phyloP scores from a whole-genome alignment of 768 basidiomycete species.

The Suillus subaureus region DNA sequence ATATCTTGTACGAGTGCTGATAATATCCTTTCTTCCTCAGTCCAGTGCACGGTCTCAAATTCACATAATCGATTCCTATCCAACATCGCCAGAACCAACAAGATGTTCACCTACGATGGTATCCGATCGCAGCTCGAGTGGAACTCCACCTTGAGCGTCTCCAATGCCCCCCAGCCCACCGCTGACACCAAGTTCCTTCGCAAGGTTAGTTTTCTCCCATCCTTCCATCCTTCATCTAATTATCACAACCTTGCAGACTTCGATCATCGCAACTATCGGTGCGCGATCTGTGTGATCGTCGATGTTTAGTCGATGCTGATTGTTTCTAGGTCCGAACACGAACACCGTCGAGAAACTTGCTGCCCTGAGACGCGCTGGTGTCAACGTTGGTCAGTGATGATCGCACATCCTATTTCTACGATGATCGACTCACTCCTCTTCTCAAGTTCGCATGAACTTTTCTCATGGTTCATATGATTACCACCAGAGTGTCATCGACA shows the following conservation, averaged over 20 bases:
- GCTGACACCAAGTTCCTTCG: constrained; percentile 84
- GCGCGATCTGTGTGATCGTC: constrained; percentile 23
- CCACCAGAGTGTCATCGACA: constrained; percentile 99
- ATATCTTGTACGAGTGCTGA: constrained; percentile 18
- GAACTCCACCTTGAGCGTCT: constrained; percentile 81
- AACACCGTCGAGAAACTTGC: constrained; percentile 88
- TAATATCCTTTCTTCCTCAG: constrained; percentile 10
- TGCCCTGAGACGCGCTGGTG: constrained; percentile 86
- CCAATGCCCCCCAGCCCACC: constrained; percentile 68
- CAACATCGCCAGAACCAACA: constrained; percentile 13
- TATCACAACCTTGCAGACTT: constrained; percentile 66
- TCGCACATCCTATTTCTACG: too few relatives aligned
- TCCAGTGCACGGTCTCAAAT: constrained; percentile 13
- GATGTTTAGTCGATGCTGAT: constrained; percentile 10
- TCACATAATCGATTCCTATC: constrained; percentile 15
- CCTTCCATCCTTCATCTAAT: constrained; percentile 11
- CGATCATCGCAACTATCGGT: constrained; percentile 99
- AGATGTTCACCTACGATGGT: constrained; percentile 59
- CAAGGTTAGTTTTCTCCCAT: constrained; percentile 61
- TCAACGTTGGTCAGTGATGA: constrained; percentile 88
- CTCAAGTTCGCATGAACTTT: constrained; percentile 98
- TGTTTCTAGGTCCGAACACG: constrained; percentile 82
- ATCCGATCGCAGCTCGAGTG: constrained; percentile 89
- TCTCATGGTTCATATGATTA: constrained; percentile 99
- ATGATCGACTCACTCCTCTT: neutral